Conservation (phyloP, 2,329 filamentous ascomycete species). For the Aspergillus clavatus region DNA sequence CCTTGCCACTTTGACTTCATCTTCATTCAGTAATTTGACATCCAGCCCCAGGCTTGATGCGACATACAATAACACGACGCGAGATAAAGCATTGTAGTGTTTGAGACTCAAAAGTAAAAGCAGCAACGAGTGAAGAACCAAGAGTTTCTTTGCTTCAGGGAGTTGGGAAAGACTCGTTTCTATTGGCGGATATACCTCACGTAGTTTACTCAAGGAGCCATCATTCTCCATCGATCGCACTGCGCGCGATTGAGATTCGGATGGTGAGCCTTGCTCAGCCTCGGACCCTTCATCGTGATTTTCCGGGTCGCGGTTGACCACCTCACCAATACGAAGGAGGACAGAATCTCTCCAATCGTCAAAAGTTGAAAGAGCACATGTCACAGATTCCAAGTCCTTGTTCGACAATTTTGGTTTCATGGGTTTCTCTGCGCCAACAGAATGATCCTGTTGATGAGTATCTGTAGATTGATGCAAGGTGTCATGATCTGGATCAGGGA, state of each 20-base stretch:
- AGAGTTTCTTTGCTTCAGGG: constrained; percentile 46
- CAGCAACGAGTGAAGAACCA: constrained; percentile 68
- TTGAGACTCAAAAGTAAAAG: constrained; percentile 71
- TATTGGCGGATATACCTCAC: constrained; percentile 52
- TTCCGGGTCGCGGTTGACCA: constrained; percentile 54
- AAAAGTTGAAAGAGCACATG: constrained; percentile 65
- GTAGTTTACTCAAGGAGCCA: constrained; percentile 24
- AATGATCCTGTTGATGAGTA: background rate
- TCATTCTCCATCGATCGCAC: constrained; percentile 22
- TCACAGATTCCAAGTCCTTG: constrained; percentile 50
- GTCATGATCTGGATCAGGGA: no score
- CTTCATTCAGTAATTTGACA: constrained; percentile 58
- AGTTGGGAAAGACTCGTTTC: constrained; percentile 51
- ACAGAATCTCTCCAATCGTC: constrained; percentile 74
- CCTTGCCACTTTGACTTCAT: constrained; percentile 70
- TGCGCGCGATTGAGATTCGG: constrained; percentile 18
- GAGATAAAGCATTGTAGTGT: constrained; percentile 69
- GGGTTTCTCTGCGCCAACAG: background rate
- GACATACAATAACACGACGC: constrained; percentile 65
- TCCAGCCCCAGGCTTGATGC: constrained; percentile 68
- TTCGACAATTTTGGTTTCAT: constrained; percentile 7
- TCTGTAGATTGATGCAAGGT: constrained; percentile 1
- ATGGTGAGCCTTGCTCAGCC: constrained; percentile 19
- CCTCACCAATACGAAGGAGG: constrained; percentile 64
- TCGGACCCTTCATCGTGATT: constrained; percentile 27